Conservation (phyloP, 1,284 basidiomycete genomes). For the Cutaneotrichosporon daszewskae region DNA sequence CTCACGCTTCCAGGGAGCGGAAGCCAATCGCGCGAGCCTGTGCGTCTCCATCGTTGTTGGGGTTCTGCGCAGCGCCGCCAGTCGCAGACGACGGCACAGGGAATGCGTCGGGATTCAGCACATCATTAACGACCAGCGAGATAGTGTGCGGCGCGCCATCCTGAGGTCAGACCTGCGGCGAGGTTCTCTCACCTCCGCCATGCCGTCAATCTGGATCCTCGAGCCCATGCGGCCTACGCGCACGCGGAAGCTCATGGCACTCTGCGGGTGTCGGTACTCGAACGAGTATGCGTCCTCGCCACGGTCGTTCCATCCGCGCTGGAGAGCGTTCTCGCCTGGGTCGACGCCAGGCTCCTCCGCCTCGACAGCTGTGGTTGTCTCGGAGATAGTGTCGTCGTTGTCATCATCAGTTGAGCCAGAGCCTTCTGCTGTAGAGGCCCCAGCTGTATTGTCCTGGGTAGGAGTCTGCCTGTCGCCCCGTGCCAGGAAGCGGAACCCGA, state of each 20-base stretch:
- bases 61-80: not conserved
- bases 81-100: constrained; percentile 37
- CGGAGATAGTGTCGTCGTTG: constrained; percentile 30
- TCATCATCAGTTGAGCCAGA: not conserved
- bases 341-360: constrained; percentile 18
- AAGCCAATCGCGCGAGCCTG: constrained; percentile 25
- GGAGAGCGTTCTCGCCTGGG: constrained; percentile 1
- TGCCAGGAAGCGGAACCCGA: constrained; percentile 44
- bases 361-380: constrained; percentile 42
- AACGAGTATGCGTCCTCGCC: constrained; percentile 44
- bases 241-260: constrained; percentile 45
- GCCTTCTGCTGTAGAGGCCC: no score
- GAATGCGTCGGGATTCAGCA: constrained; percentile 39
- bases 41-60: not conserved
- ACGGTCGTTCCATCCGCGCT: constrained; percentile 35
- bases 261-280: constrained; percentile 48
- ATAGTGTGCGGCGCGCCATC: constrained; percentile 49
- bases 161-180: constrained; percentile 23
- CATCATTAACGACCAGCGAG: constrained; percentile 40
- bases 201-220: constrained; percentile 46
- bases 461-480: no score
- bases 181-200: constrained; percentile 46
- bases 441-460: not conserved
- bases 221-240: constrained; percentile 47
- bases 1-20: constrained; percentile 27